Evolutionary conservation across 2,329 filamentous ascomycete genomes (phyloP).

Genomic region (Anisogramma anomala): DNA sequence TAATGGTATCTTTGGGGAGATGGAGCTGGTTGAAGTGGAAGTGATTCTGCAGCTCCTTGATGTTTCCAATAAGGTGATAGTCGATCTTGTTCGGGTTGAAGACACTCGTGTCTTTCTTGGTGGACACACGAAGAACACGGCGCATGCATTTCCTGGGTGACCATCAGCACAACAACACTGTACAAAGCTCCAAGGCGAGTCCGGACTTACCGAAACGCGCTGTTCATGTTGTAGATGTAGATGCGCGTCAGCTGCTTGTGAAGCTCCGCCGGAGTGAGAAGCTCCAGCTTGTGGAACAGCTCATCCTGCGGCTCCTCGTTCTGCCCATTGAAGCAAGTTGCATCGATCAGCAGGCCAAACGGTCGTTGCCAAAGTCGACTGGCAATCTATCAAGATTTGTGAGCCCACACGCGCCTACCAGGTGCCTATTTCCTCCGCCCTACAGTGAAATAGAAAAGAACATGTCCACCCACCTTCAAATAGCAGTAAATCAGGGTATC

Average conservation of each 20-base stretch:
- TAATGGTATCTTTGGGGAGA: slow-evolving; percentile 59
- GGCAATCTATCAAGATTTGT: slow-evolving; percentile 38
- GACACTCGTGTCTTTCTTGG: slow-evolving; percentile 47
- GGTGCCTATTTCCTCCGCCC: background rate
- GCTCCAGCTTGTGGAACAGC: slow-evolving; percentile 51
- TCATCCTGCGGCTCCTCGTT: slow-evolving; percentile 52
- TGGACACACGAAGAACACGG: slow-evolving; percentile 48
- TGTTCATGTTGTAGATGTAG: slow-evolving; percentile 66
- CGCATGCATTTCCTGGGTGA: slow-evolving; percentile 48
- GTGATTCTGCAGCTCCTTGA: slow-evolving; percentile 53
- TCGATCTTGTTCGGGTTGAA: slow-evolving; percentile 56
- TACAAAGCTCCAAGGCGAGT: background rate
- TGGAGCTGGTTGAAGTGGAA: slow-evolving; percentile 57
- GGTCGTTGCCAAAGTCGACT: slow-evolving; percentile 59
- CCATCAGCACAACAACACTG: background rate
- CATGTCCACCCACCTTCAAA: slow-evolving; percentile 41
- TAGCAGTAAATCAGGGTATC: slow-evolving; percentile 57
- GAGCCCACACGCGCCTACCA: background rate
- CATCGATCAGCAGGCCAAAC: slow-evolving; percentile 56
- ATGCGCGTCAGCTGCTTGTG: slow-evolving; percentile 47
- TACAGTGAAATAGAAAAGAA: background rate
- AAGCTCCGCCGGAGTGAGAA: slow-evolving; percentile 50
- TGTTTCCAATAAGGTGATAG: slow-evolving; percentile 53
- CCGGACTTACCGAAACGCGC: slow-evolving; percentile 45
- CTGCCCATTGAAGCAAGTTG: slow-evolving; percentile 58